Conservation (phyloP, 306 rosid species). For the Rubus idaeus region DNA sequence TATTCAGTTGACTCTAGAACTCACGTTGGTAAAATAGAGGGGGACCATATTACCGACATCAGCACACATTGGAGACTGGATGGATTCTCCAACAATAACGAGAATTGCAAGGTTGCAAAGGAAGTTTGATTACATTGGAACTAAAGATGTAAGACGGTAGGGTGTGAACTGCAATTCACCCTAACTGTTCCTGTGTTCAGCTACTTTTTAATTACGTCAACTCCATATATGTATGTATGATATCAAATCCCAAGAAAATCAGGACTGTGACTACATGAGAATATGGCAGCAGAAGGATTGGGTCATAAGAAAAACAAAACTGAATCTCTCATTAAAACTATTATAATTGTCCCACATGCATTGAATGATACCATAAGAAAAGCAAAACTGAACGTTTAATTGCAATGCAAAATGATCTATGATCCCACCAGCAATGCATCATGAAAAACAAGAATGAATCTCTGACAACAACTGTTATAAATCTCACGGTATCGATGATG, state of each 20-base stretch:
- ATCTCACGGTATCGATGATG: background rate
- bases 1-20: too few species aligned
- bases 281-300: background rate
- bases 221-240: background rate
- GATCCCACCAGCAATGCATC: background rate
- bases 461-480: background rate
- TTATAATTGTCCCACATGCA: too few species aligned
- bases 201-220: background rate
- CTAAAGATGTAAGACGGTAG: background rate
- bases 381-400: background rate
- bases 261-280: too few species aligned
- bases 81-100: background rate
- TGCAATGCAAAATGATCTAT: background rate
- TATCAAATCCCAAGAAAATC: too few species aligned
- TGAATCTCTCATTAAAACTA: background rate
- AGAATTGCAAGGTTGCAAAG: background rate
- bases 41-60: too few species aligned
- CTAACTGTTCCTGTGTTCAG: too few species aligned
- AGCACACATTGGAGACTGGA: background rate
- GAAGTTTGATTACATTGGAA: background rate
- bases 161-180: background rate
- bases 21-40: too few species aligned
- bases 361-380: too few species aligned
- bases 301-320: background rate
- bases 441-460: background rate